These are phyloP conservation scores for Clohesyomyces aquaticus DNA, from an alignment of 495 filamentous ascomycete genomes.

Conservation along the genomic window DNA sequence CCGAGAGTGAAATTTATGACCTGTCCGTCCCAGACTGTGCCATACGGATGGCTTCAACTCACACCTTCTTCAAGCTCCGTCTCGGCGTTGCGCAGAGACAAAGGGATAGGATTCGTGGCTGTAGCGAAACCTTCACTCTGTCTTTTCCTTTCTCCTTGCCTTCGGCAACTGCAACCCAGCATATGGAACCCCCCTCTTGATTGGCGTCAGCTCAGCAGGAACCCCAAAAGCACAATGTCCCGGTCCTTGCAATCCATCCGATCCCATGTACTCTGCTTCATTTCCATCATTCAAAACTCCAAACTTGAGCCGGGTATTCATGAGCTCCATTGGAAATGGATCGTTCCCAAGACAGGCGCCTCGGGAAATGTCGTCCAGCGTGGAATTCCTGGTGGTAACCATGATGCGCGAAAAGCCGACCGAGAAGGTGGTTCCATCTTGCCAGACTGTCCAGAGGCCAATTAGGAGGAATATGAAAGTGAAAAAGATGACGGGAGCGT, in stretches of 20 bases:
- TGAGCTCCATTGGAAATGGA: constrained; percentile 31
- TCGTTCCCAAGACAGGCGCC: constrained; percentile 35
- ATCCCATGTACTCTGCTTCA: constrained; percentile 27
- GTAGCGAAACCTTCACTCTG: too few species aligned
- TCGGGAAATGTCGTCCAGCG: constrained; percentile 29
- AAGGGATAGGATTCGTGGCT: too few species aligned
- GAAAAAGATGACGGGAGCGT: constrained; percentile 42
- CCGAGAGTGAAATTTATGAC: too few species aligned
- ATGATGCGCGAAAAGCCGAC: constrained; percentile 32
- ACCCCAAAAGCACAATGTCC: constrained; percentile 32
- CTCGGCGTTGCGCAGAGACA: too few species aligned
- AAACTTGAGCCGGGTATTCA: constrained; percentile 27
- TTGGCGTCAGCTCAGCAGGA: constrained; percentile 15
- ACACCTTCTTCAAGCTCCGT: too few species aligned
- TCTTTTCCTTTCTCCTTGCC: constrained; percentile 2
- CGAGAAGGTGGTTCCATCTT: constrained; percentile 30
- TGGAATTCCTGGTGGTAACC: constrained; percentile 31
- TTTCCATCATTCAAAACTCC: constrained; percentile 21
- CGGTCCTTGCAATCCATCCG: constrained; percentile 3
- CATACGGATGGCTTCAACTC: too few species aligned
- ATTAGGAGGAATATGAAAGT: constrained; percentile 31
- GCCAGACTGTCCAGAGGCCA: constrained; percentile 21
- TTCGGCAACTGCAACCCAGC: constrained; percentile 21
- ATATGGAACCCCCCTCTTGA: constrained; percentile 14
- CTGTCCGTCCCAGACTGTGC: too few species aligned